Percentiles rank a stretch among this genome's conserved stretches.
Conservation (phyloP, 2,329 filamentous ascomycete genomes). For the Endoconidiophora polonica region DNA sequence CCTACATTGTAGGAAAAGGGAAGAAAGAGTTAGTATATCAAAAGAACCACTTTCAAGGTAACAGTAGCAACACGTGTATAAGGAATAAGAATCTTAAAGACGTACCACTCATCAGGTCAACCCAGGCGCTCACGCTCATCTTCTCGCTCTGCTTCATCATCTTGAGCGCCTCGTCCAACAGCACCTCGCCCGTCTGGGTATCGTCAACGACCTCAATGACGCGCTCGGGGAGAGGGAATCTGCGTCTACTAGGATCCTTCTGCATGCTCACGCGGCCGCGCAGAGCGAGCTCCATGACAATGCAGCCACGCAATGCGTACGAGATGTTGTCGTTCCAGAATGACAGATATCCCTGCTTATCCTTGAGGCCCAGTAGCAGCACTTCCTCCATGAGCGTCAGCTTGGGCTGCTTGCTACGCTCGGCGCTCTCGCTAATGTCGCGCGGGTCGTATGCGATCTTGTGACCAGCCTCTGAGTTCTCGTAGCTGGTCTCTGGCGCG, state of each 20-base stretch:
- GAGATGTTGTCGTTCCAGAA: constrained; percentile 99
- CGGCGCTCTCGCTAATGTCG: constrained; percentile 92
- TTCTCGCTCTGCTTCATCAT: constrained; percentile 99
- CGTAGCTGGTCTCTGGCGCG: constrained; percentile 68
- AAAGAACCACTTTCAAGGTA: background rate
- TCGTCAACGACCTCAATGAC: constrained; percentile 96
- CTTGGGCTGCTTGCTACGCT: constrained; percentile 95
- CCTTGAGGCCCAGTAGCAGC: constrained; percentile 83
- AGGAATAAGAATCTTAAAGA: background rate
- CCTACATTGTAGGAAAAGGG: constrained; percentile 32
- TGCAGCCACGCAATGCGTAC: constrained; percentile 91
- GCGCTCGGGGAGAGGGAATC: constrained; percentile 83
- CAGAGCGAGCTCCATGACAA: constrained; percentile 94
- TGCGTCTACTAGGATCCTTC: constrained; percentile 79
- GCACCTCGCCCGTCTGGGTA: constrained; percentile 86
- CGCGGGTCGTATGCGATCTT: constrained; percentile 96
- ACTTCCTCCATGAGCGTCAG: constrained; percentile 98
- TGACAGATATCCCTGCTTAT: constrained; percentile 95
- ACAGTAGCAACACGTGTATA: background rate
- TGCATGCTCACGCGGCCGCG: constrained; percentile 96
- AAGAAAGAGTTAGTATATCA: constrained; percentile 3
- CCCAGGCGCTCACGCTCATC: constrained; percentile 99
- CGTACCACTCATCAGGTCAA: constrained; percentile 91
- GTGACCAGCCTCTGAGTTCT: constrained; percentile 86
- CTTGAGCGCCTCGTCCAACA: constrained; percentile 94